Conservation (phyloP, 768 basidiomycete species). For the Galerina sulciceps region DNA sequence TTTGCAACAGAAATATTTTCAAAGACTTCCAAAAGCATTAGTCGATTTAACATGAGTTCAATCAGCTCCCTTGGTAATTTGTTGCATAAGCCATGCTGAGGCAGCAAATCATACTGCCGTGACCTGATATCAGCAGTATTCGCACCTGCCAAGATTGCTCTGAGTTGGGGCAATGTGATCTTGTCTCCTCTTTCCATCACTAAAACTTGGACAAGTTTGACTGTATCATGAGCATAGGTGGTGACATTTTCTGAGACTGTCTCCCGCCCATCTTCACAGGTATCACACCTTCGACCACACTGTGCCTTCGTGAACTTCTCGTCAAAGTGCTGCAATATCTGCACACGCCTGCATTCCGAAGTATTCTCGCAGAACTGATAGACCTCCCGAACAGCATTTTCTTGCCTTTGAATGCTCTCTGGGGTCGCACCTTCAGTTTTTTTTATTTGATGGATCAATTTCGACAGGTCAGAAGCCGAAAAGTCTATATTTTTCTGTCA, state of each 20-base stretch:
- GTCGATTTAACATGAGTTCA: conserved; percentile 67
- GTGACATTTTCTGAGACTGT: conserved; percentile 64
- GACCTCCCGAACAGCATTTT: conserved; percentile 67
- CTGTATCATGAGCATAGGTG: conserved; percentile 52
- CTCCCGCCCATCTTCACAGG: conserved; percentile 63
- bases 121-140: conserved; percentile 48
- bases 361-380: conserved; percentile 81
- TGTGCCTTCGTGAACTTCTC: conserved; percentile 72
- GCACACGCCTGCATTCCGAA: conserved; percentile 84
- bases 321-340: conserved; percentile 88
- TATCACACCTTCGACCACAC: conserved; percentile 82
- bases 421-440: conserved; percentile 49
- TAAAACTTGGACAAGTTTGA: conserved; percentile 59
- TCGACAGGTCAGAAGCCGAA: conserved; percentile 57
- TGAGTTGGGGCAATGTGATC: conserved; percentile 64
- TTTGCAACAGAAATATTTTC: conserved; percentile 47
- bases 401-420: conserved; percentile 70
- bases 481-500: conserved; percentile 55
- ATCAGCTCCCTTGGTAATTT: conserved; percentile 53
- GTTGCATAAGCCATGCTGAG: conserved; percentile 59
- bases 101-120: conserved; percentile 50
- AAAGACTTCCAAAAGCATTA: conserved; percentile 56
- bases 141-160: conserved; percentile 69
- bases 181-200: conserved; percentile 41
- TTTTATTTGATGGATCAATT: conserved; percentile 63